phyloP scores from a whole-genome alignment of 257 asterid species.

The Schizonepeta tenuifolia region DNA sequence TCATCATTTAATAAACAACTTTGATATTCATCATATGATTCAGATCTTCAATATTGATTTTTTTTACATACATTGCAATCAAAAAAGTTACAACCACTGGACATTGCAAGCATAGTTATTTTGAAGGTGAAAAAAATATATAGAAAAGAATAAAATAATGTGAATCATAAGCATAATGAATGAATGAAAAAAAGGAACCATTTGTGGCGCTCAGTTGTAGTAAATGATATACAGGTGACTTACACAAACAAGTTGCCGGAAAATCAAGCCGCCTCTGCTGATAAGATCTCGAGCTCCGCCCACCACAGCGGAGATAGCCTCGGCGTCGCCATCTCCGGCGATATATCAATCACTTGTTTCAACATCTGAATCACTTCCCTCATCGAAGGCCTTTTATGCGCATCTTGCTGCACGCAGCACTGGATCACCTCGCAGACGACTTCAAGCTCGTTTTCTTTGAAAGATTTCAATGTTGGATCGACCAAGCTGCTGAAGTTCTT shows the following conservation, averaged over 20 bases:
- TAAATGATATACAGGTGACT: conserved; percentile 11
- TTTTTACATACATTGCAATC: conserved; percentile 27
- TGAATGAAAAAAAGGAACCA: conserved; percentile 18
- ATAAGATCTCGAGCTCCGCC: conserved; percentile 97
- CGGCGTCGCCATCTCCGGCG: conserved; percentile 82
- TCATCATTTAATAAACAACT: conserved; percentile 4
- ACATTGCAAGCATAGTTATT: conserved; percentile 23
- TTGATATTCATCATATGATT: conserved; percentile 27
- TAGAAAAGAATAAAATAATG: conserved; percentile 40
- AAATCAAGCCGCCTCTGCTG: conserved; percentile 72
- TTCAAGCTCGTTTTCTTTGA: conserved; percentile 65
- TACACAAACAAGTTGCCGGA: conserved; percentile 16
- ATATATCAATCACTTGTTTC: conserved; percentile 54
- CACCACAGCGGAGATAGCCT: conserved; percentile 97
- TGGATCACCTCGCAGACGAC: conserved; percentile 66
- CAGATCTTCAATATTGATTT: conserved; percentile 21
- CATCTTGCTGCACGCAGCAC: conserved; percentile 60
- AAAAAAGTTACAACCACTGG: conserved; percentile 6
- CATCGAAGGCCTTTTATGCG: conserved; percentile 63
- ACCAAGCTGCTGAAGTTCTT: conserved; percentile 43
- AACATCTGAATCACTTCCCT: conserved; percentile 54
- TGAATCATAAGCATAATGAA: conserved; percentile 23
- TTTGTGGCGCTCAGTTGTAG: conserved; percentile 17
- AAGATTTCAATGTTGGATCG: conserved; percentile 71
- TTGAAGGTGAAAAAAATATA: conserved; percentile 18